Percentiles rank a stretch among this genome's conserved stretches.
phyloP scores from a whole-genome alignment of 2,329 filamentous ascomycete species.

The Aspergillus bombycis region DNA sequence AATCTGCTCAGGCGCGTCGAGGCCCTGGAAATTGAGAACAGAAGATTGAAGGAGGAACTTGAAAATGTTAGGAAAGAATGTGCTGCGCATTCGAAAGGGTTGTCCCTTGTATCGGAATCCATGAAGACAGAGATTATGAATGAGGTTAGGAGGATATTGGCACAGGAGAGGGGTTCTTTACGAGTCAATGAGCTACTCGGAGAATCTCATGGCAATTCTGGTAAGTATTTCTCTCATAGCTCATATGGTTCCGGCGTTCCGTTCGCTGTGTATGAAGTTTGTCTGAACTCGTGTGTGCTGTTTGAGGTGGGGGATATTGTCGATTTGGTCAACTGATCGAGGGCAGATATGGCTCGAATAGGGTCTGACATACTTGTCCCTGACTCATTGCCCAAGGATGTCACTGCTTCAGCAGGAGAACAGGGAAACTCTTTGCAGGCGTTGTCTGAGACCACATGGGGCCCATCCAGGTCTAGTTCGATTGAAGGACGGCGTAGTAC shows the following conservation, averaged over 20 bases:
- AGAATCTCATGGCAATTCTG: background rate
- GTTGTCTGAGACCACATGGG: conserved; percentile 20
- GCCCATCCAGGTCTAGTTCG: background rate
- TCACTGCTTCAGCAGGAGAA: background rate
- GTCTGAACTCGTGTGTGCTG: background rate
- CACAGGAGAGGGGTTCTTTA: background rate
- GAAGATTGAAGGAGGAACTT: background rate
- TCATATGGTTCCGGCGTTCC: background rate
- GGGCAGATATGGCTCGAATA: background rate
- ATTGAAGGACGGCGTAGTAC: background rate
- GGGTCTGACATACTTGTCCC: conserved; percentile 17
- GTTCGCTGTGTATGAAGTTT: background rate
- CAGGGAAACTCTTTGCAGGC: background rate
- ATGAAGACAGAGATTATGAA: background rate
- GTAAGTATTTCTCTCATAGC: background rate
- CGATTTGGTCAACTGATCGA: background rate
- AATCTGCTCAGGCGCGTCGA: conserved; percentile 4
- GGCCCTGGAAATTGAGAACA: conserved; percentile 9
- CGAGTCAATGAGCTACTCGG: background rate
- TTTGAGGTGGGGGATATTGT: background rate
- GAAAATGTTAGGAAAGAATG: background rate
- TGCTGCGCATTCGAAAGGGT: background rate
- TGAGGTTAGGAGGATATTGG: background rate
- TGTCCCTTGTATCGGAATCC: background rate
- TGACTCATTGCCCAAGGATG: conserved; percentile 18